A percentile compares a stretch with the other conserved stretches of the same genome.
Conservation (phyloP, 345 rosid species). For the Aegle marmelos region DNA sequence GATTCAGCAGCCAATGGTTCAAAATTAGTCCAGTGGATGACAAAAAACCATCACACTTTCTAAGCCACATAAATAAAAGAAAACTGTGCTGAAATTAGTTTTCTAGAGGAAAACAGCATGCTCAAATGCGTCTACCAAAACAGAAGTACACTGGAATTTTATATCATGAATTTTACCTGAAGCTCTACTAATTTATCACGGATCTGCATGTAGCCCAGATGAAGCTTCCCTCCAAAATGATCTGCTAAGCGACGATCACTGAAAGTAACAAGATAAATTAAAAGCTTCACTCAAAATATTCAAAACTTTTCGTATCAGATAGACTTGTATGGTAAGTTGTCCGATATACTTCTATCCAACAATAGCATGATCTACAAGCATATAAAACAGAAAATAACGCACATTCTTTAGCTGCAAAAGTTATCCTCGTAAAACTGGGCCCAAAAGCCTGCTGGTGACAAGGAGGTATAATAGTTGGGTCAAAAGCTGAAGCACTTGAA, state of each 20-base stretch:
- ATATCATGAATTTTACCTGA: slow-evolving; percentile 51
- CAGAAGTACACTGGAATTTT: background rate
- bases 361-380: slow-evolving; percentile 59
- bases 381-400: slow-evolving; percentile 83
- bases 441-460: slow-evolving; percentile 99
- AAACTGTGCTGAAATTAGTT: background rate
- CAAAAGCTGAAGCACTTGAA: slow-evolving; percentile 93
- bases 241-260: slow-evolving; percentile 99
- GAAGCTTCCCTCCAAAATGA: slow-evolving; percentile 99
- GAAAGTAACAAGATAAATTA: slow-evolving; percentile 38
- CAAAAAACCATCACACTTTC: background rate
- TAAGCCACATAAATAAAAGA: background rate
- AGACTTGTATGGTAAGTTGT: slow-evolving; percentile 11
- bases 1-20: background rate
- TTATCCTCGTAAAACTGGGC: slow-evolving; percentile 99
- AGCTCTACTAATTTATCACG: slow-evolving; percentile 90
- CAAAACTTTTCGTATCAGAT: slow-evolving; percentile 11
- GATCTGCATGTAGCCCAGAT: slow-evolving; percentile 94
- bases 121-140: background rate
- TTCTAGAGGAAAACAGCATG: background rate
- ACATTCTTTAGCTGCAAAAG: slow-evolving; percentile 99
- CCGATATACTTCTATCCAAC: slow-evolving; percentile 44
- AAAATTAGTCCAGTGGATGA: background rate
- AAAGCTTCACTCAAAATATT: slow-evolving; percentile 24
- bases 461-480: slow-evolving; percentile 90